Evolutionary conservation across 2,329 filamentous ascomycete species (phyloP), one percentile per base, ranked within the genome.

Genomic region (Scedosporium apiospermum): DNA sequence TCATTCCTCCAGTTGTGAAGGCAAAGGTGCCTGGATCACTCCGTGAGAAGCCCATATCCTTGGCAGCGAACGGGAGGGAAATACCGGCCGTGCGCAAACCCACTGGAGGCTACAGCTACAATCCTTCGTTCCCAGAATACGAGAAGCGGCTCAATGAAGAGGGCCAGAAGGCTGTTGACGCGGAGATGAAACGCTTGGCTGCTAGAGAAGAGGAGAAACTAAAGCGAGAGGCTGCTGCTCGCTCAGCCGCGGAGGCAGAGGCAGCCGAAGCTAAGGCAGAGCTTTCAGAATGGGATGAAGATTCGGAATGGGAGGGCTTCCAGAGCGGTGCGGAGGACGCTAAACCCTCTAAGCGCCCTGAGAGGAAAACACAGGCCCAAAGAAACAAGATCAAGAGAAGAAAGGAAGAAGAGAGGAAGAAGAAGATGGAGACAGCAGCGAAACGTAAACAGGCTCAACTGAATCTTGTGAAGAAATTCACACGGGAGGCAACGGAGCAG

Each of bases 261-360:
- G 89, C 90, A 16, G 88, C 87, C 0, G 87, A 90, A 69, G 82
- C 84, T 65, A 84, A 82, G 58, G 83, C 82, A 3, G 82, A 87
- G 59, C 70, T 88, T 63, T 87, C 84, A 0, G 85, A 86, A 72
- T 93, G 85, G 80, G 91, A 96, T 64, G 90, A 93, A 69, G 93
- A 96, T 71, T 95, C 90, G 57, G 92, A 90, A 14, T 97, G 92
- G 91, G 93, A 93, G 73, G 90, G 90, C 0, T 86, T 91, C 67
- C 88, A 96, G 77, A 96, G 91, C 71, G 92, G 91, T 63, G 84
- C 82, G 9, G 88, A 91, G 68, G 88, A 90, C 38, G 69, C 65
- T 21, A 87, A 84, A 69, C 83, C 84, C 65, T 69, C 66, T 49
- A 96, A 96, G 78, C 82, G 88, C 64, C 88, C 90, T 2, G 84